Conservation (phyloP, 441 rosid species). For the Syzygium syzygioides region DNA sequence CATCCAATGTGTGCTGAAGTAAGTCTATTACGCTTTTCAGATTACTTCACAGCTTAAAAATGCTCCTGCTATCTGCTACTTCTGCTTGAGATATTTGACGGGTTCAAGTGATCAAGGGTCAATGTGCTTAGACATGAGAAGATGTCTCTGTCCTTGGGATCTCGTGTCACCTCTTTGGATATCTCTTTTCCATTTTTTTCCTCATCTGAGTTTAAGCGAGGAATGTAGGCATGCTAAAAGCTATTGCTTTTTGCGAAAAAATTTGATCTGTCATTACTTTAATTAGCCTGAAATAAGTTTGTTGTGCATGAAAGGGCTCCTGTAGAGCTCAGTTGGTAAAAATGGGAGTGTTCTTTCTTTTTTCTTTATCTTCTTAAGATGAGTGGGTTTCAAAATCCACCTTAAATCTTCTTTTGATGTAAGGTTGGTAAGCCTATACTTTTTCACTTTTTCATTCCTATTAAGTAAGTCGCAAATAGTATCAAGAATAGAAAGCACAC, state of each 20-base stretch:
- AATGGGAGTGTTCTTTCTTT: neutral
- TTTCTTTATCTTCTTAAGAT: neutral
- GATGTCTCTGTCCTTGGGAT: neutral
- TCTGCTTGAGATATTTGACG: neutral
- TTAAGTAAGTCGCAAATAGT: neutral
- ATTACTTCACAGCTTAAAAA: neutral
- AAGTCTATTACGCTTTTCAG: slow-evolving; percentile 19
- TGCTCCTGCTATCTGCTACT: neutral
- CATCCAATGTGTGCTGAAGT: slow-evolving; percentile 95
- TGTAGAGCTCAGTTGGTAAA: neutral
- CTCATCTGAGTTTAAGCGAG: neutral
- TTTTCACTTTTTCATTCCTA: neutral
- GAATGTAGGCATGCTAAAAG: neutral
- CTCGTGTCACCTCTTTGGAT: neutral
- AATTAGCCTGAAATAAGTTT: neutral
- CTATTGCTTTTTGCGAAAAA: neutral
- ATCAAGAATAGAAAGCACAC: neutral
- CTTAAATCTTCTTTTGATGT: neutral
- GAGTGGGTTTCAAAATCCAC: neutral
- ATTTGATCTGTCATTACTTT: neutral
- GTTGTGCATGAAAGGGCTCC: neutral
- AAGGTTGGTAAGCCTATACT: neutral
- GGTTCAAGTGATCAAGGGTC: neutral
- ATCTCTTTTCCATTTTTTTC: neutral
- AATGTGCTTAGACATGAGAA: neutral